Evolutionary conservation across 2,329 filamentous ascomycete genomes (phyloP).

Genomic region (Colletotrichum gloeosporioides): DNA sequence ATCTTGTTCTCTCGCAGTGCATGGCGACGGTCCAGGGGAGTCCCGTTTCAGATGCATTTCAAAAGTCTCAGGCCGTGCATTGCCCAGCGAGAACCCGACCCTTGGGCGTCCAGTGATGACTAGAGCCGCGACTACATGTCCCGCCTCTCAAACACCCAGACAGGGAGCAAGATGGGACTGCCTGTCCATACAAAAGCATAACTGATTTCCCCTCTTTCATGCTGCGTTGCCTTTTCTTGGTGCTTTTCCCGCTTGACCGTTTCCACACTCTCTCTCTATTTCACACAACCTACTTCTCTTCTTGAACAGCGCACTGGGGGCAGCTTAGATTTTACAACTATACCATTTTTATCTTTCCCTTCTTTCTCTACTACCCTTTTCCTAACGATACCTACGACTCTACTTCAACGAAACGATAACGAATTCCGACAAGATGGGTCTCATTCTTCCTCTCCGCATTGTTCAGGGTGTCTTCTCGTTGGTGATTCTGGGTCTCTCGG

Average conservation of each 20-base stretch:
- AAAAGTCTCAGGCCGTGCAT: slow-evolving; percentile 28
- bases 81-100: slow-evolving; percentile 8
- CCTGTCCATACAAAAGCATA: slow-evolving; percentile 19
- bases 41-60: slow-evolving; percentile 42
- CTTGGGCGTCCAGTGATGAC: slow-evolving; percentile 14
- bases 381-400: background rate
- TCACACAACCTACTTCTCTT: slow-evolving; percentile 4
- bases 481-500: slow-evolving; percentile 52
- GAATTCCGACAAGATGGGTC: slow-evolving; percentile 40
- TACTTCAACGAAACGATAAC: slow-evolving; percentile 13
- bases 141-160: slow-evolving; percentile 16
- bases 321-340: slow-evolving; percentile 10
- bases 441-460: slow-evolving; percentile 49
- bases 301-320: slow-evolving; percentile 22
- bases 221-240: slow-evolving; percentile 16
- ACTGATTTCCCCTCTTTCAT: slow-evolving; percentile 19
- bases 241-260: slow-evolving; percentile 5
- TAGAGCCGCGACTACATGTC: slow-evolving; percentile 17
- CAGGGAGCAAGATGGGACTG: slow-evolving; percentile 18
- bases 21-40: slow-evolving; percentile 30
- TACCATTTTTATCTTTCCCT: slow-evolving; percentile 2
- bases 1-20: slow-evolving; percentile 22
- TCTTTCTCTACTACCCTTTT: background rate
- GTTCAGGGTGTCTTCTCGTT: slow-evolving; percentile 52
- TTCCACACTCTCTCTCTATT: background rate